phyloP scores from a whole-genome alignment of 768 basidiomycete species.

The Gyrodon lividus region DNA sequence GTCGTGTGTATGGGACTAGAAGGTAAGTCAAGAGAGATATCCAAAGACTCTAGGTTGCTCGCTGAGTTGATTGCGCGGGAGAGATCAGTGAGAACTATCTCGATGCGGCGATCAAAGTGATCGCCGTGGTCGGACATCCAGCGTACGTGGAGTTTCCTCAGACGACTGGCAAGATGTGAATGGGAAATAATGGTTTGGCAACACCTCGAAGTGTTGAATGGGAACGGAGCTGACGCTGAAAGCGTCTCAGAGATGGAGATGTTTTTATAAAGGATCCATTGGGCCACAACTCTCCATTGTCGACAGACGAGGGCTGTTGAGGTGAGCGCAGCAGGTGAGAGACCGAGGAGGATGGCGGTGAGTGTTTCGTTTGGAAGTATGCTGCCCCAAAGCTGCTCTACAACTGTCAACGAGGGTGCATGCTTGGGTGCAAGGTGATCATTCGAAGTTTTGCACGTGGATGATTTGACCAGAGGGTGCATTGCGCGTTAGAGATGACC shows the following conservation, averaged over 20 bases:
- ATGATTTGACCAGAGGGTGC: not conserved
- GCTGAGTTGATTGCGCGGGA: slow-evolving; percentile 37
- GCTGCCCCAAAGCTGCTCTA: not conserved
- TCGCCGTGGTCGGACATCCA: slow-evolving; percentile 48
- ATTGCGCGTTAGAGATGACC: not conserved
- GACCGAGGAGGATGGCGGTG: slow-evolving; percentile 6
- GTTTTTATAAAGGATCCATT: slow-evolving; percentile 57
- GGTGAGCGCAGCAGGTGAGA: slow-evolving; percentile 10
- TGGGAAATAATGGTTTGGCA: slow-evolving; percentile 49
- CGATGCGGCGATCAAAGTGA: slow-evolving; percentile 31
- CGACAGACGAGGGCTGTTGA: slow-evolving; percentile 2
- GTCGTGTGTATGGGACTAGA: slow-evolving; percentile 49
- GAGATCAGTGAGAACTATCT: slow-evolving; percentile 41
- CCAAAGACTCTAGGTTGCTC: slow-evolving; percentile 50
- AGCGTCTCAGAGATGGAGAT: slow-evolving; percentile 49
- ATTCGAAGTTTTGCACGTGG: not conserved
- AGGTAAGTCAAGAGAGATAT: slow-evolving; percentile 46
- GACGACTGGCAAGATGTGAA: slow-evolving; percentile 45
- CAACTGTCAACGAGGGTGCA: not conserved
- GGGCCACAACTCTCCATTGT: slow-evolving; percentile 43
- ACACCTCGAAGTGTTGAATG: slow-evolving; percentile 46
- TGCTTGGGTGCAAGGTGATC: too few relatives aligned
- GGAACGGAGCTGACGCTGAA: slow-evolving; percentile 39
- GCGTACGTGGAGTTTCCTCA: slow-evolving; percentile 49
- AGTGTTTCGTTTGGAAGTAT: slow-evolving; percentile 12